These are phyloP conservation scores for Monosporascus sp. DNA, from an alignment of 2,329 filamentous ascomycete species.

Conservation along the genomic window DNA sequence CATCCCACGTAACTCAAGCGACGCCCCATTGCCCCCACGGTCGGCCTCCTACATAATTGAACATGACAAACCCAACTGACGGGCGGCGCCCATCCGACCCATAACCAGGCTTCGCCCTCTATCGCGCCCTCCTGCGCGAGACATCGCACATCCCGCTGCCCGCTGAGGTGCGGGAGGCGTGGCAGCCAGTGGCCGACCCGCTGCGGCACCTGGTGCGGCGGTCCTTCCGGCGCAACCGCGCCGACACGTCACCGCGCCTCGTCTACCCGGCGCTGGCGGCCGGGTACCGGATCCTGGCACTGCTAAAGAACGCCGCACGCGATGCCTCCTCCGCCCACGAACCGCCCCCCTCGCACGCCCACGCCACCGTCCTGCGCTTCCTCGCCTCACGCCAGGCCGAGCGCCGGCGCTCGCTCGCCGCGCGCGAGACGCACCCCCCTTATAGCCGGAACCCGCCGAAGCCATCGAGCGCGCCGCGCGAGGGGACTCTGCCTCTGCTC, in stretches of 20 bases:
- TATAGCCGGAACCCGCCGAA: conserved; percentile 10
- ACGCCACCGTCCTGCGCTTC: conserved; percentile 35
- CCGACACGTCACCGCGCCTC: conserved; percentile 53
- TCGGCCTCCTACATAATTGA: neutral
- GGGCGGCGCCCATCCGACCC: neutral
- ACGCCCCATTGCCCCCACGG: too few species aligned
- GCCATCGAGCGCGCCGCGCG: conserved; percentile 12
- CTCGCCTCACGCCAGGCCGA: conserved; percentile 33
- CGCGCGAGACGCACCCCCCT: conserved; percentile 10
- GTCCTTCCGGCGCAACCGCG: conserved; percentile 55
- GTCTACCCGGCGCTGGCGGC: conserved; percentile 57
- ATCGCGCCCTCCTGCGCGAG: conserved; percentile 61
- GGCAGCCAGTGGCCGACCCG: conserved; percentile 31
- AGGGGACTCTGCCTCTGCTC: conserved; percentile 24
- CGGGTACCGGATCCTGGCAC: conserved; percentile 47
- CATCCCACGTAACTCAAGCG: too few species aligned
- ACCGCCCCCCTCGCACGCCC: conserved; percentile 28
- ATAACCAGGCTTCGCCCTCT: conserved; percentile 60
- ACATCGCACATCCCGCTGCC: conserved; percentile 49
- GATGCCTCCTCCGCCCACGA: neutral
- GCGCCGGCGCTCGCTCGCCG: conserved; percentile 18
- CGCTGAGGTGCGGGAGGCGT: conserved; percentile 32
- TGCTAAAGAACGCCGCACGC: conserved; percentile 11
- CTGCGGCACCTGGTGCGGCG: conserved; percentile 54
- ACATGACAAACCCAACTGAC: neutral